A percentile compares a stretch with the other conserved stretches of the same genome.
phyloP scores from a whole-genome alignment of 78 protist genomes.

The Planoprotostelium fungivorum region DNA sequence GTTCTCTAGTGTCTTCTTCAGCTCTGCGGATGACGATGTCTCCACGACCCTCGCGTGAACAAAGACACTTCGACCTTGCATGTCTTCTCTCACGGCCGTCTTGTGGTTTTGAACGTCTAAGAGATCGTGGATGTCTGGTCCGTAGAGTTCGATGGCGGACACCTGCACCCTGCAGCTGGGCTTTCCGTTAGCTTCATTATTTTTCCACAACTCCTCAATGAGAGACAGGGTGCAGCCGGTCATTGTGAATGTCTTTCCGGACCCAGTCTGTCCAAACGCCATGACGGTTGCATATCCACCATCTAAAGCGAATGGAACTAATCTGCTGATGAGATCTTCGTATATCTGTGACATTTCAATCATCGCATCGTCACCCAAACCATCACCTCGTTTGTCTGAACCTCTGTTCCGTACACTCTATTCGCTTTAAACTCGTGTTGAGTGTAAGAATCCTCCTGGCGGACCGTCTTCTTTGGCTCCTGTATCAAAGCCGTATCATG shows the following conservation, averaged over 20 bases:
- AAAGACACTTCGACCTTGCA: not conserved
- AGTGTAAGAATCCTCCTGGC: not conserved
- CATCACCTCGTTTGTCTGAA: not conserved
- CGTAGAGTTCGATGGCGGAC: not conserved
- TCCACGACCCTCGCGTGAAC: not conserved
- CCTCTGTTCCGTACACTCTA: not conserved
- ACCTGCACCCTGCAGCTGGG: not conserved
- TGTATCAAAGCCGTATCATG: not conserved
- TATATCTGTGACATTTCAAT: not conserved
- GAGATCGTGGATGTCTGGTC: not conserved
- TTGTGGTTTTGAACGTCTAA: not conserved
- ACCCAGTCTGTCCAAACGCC: slow-evolving; percentile 13
- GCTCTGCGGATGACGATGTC: not conserved
- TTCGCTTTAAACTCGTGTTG: not conserved
- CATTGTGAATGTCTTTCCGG: slow-evolving; percentile 15
- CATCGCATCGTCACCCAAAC: not conserved
- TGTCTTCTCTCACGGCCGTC: not conserved
- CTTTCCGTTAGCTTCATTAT: not conserved
- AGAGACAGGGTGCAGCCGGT: slow-evolving; percentile 7
- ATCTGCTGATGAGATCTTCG: not conserved
- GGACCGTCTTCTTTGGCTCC: not conserved
- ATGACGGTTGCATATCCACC: not conserved
- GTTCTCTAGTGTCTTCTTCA: not conserved
- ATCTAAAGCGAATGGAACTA: not conserved
- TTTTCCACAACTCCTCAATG: not conserved